These are phyloP conservation scores for Fusarium solani-melongenae DNA, from an alignment of 2,329 filamentous ascomycete genomes.

Conservation along the genomic window DNA sequence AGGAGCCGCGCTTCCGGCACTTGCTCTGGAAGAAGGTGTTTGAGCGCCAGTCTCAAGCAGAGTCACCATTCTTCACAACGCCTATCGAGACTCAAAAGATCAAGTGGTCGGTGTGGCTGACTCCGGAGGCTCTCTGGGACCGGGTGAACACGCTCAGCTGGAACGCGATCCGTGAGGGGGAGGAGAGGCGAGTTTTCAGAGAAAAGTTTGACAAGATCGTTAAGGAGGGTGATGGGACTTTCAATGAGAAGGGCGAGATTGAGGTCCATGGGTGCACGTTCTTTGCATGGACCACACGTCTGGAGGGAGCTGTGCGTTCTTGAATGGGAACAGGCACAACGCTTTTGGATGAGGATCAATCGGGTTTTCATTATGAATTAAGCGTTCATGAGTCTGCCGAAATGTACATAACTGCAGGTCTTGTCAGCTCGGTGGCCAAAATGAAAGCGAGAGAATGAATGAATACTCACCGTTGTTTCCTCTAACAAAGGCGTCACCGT, in stretches of 20 bases:
- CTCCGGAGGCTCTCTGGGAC: constrained; percentile 71
- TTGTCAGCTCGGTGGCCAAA: constrained; percentile 17
- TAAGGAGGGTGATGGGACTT: constrained; percentile 62
- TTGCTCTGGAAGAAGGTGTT: constrained; percentile 73
- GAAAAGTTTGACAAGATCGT: constrained; percentile 66
- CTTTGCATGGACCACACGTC: constrained; percentile 69
- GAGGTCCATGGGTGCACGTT: constrained; percentile 73
- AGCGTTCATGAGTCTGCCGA: constrained; percentile 66
- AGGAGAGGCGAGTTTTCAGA: constrained; percentile 60
- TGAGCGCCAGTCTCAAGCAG: constrained; percentile 63
- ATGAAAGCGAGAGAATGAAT: background rate
- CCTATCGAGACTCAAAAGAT: constrained; percentile 66
- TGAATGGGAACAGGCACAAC: background rate
- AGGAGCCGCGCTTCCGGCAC: constrained; percentile 73
- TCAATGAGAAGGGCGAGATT: constrained; percentile 71
- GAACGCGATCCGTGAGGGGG: constrained; percentile 68
- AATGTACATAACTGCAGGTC: constrained; percentile 73
- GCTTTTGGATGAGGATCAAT: constrained; percentile 11
- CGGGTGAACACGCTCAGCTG: constrained; percentile 75
- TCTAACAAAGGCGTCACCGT: constrained; percentile 94
- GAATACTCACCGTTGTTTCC: constrained; percentile 87
- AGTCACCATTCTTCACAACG: constrained; percentile 65
- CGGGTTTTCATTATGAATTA: constrained; percentile 32
- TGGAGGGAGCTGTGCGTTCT: constrained; percentile 31
- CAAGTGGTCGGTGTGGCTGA: constrained; percentile 61